Evolutionary conservation across 1,284 basidiomycete genomes (phyloP).

Genomic region (Ceratobasidium sp.): DNA sequence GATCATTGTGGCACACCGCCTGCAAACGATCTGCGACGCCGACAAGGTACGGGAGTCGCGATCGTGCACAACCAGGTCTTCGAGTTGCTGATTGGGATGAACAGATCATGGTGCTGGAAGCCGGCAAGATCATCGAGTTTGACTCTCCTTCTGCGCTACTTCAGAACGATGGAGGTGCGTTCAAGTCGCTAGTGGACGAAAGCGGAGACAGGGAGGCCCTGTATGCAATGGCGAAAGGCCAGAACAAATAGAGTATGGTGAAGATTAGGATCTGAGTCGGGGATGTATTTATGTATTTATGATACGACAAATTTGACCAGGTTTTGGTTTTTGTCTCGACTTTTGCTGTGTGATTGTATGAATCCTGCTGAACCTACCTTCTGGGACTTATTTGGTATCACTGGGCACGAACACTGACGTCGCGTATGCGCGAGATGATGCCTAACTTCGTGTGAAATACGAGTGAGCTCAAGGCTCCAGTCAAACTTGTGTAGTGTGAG

Average conservation of each 20-base stretch:
- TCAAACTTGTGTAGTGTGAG: no score
- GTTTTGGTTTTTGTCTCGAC: no score
- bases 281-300: background rate
- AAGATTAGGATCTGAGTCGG: background rate
- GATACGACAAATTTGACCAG: background rate
- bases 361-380: no score
- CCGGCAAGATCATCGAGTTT: constrained; percentile 48
- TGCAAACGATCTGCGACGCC: constrained; percentile 74
- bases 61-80: background rate
- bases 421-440: no score
- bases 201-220: constrained; percentile 51
- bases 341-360: no score
- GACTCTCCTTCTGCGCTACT: constrained; percentile 50
- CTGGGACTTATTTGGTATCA: no score
- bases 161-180: constrained; percentile 48
- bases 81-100: no score
- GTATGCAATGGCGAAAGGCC: constrained; percentile 45
- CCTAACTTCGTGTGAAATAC: no score
- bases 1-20: constrained; percentile 70
- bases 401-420: no score
- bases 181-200: constrained; percentile 52
- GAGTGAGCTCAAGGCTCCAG: no score
- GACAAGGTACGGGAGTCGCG: constrained; percentile 52
- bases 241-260: background rate
- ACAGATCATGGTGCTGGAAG: constrained; percentile 42